Percentiles rank a stretch among this genome's conserved stretches.
These are phyloP conservation scores for Trichoderma citrinoviride DNA, from an alignment of 2,329 filamentous ascomycete genomes.

Conservation along the genomic window DNA sequence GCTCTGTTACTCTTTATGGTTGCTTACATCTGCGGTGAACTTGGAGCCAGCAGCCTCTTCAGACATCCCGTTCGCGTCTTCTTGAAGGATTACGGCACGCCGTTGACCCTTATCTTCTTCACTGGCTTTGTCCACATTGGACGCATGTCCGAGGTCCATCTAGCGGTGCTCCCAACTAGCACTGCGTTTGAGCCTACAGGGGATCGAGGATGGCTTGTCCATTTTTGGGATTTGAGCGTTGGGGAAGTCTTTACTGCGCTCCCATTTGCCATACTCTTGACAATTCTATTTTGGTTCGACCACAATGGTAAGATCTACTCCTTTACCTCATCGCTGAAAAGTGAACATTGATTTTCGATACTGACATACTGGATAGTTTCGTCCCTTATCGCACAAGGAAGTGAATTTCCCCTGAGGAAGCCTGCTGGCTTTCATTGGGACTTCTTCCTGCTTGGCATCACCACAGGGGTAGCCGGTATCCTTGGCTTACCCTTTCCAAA, in stretches of 20 bases:
- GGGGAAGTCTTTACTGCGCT: constrained; percentile 77
- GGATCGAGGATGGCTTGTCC: constrained; percentile 71
- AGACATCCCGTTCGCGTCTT: constrained; percentile 74
- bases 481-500: constrained; percentile 79
- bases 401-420: constrained; percentile 76
- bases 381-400: constrained; percentile 78
- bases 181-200: constrained; percentile 76
- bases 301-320: constrained; percentile 63
- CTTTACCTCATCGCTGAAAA: neutral
- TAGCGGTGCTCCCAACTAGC: constrained; percentile 72
- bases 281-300: constrained; percentile 85
- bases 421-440: constrained; percentile 87
- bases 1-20: constrained; percentile 74
- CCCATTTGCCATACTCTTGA: constrained; percentile 81
- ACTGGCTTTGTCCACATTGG: constrained; percentile 86
- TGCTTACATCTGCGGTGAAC: constrained; percentile 69
- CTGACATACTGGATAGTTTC: constrained; percentile 54
- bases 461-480: constrained; percentile 71
- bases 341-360: neutral
- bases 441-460: constrained; percentile 74
- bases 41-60: constrained; percentile 71
- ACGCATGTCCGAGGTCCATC: constrained; percentile 67
- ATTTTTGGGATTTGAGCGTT: constrained; percentile 74
- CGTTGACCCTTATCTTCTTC: constrained; percentile 80
- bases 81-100: constrained; percentile 85